Conservation (phyloP, 768 basidiomycete genomes). For the Kwoniella sp. region DNA sequence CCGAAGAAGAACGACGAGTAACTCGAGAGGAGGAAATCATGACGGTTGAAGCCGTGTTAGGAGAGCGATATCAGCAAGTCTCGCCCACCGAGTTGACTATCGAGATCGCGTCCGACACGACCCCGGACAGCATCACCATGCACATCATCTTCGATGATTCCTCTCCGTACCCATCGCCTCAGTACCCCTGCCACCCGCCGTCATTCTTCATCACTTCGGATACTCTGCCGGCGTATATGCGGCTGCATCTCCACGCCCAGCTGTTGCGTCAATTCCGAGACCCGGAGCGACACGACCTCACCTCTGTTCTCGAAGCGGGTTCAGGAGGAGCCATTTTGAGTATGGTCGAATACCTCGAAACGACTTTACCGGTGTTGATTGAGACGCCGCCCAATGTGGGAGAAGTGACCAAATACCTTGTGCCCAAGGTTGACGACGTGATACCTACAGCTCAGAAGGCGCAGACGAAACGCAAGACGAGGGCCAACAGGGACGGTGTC, state of each 20-base stretch:
- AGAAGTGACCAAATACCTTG: conserved; percentile 66
- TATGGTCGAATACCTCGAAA: conserved; percentile 67
- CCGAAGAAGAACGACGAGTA: conserved; percentile 41
- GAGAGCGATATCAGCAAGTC: conserved; percentile 44
- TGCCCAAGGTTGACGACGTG: conserved; percentile 51
- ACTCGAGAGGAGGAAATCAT: conserved; percentile 56
- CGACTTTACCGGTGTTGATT: conserved; percentile 67
- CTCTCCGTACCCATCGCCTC: conserved; percentile 61
- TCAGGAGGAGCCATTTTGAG: conserved; percentile 72
- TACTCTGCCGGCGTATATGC: conserved; percentile 74
- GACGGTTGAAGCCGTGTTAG: conserved; percentile 54
- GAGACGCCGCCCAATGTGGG: conserved; percentile 72
- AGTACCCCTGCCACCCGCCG: conserved; percentile 59
- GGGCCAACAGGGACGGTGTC: conserved; percentile 24
- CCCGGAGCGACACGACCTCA: conserved; percentile 58
- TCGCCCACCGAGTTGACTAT: conserved; percentile 44
- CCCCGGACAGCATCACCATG: conserved; percentile 60
- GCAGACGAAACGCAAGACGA: conserved; percentile 18
- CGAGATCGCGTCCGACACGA: conserved; percentile 30
- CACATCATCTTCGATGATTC: conserved; percentile 66
- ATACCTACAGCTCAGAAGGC: conserved; percentile 12
- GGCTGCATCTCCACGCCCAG: conserved; percentile 74
- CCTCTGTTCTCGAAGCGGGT: conserved; percentile 64
- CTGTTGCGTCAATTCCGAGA: conserved; percentile 65
- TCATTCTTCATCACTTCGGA: conserved; percentile 76